A percentile compares a stretch with the other conserved stretches of the same genome.
These are phyloP conservation scores for Dipsacomyces acuminosporus DNA, from an alignment of 371 early-diverging fungal species.

Conservation along the genomic window DNA sequence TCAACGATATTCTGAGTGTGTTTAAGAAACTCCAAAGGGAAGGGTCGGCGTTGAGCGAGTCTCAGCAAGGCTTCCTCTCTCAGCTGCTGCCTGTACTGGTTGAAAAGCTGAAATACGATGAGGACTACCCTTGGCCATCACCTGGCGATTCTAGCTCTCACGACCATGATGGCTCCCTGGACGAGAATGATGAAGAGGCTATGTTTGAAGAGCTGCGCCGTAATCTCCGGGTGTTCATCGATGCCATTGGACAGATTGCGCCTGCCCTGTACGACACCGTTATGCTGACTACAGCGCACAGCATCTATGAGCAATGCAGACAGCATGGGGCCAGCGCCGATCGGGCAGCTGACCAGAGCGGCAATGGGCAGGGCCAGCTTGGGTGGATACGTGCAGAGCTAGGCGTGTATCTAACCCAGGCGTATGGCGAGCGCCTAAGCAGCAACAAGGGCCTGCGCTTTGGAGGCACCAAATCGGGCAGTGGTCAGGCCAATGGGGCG, in stretches of 20 bases:
- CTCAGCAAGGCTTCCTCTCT: conserved; percentile 65
- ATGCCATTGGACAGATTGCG: conserved; percentile 42
- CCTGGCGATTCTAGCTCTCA: conserved; percentile 9
- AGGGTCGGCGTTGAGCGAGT: conserved; percentile 53
- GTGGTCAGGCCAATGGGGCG: conserved; percentile 17
- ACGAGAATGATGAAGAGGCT: conserved; percentile 75
- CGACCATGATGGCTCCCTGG: conserved; percentile 66
- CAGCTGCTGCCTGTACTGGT: conserved; percentile 71
- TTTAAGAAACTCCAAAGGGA: conserved; percentile 65
- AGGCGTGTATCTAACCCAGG: conserved; percentile 44
- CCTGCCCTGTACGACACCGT: conserved; percentile 42
- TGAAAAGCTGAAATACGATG: conserved; percentile 84
- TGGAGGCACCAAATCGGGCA: conserved; percentile 9
- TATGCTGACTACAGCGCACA: conserved; percentile 29
- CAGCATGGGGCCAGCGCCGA: conserved; percentile 42
- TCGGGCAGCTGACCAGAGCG: conserved; percentile 20
- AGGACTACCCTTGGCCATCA: conserved; percentile 52
- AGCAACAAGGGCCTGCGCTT: conserved; percentile 43
- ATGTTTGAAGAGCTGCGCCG: conserved; percentile 73
- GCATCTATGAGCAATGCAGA: conserved; percentile 42
- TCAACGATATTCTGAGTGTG: conserved; percentile 63
- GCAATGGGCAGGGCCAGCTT: conserved; percentile 29
- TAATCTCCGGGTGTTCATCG: conserved; percentile 45
- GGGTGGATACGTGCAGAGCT: conserved; percentile 49
- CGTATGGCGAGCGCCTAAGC: conserved; percentile 46